Conservation (phyloP, 768 basidiomycete genomes). For the Boletellus ananiceps region DNA sequence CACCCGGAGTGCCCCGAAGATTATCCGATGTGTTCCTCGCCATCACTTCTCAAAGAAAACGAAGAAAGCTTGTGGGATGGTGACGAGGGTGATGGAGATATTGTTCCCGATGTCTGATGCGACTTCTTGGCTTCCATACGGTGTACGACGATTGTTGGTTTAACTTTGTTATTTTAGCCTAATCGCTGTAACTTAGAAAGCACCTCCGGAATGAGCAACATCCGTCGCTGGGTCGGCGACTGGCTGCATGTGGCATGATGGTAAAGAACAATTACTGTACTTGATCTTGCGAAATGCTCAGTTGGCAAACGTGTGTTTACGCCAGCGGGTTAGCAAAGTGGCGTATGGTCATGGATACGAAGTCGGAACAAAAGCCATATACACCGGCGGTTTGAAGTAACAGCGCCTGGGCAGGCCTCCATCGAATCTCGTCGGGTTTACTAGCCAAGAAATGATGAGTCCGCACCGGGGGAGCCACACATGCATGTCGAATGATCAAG, state of each 20-base stretch:
- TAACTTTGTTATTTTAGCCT: constrained; percentile 10
- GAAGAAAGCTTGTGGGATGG: constrained; percentile 22
- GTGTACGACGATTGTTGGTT: constrained; percentile 20
- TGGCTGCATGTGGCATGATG: not conserved
- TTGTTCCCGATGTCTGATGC: constrained; percentile 18
- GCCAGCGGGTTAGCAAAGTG: too few relatives aligned
- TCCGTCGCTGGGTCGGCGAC: not conserved
- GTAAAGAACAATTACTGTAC: not conserved
- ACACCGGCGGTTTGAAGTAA: too few relatives aligned
- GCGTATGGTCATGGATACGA: too few relatives aligned
- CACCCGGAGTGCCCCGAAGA: constrained; percentile 16
- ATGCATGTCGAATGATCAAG: too few relatives aligned
- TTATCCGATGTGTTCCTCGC: constrained; percentile 23
- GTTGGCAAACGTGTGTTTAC: not conserved
- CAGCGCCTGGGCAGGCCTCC: too few relatives aligned
- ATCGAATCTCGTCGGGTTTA: too few relatives aligned
- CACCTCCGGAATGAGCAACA: not conserved
- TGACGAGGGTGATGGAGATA: constrained; percentile 21
- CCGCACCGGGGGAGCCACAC: too few relatives aligned
- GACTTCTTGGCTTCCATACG: constrained; percentile 3
- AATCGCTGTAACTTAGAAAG: constrained; percentile 22
- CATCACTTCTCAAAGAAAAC: not conserved
- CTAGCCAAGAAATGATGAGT: too few relatives aligned
- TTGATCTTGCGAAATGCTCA: not conserved
- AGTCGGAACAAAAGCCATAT: too few relatives aligned